A percentile compares a stretch with the other conserved stretches of the same genome.
These are phyloP conservation scores for Pestalotiopsis sp. DNA, from an alignment of 2,329 filamentous ascomycete genomes.

Conservation along the genomic window DNA sequence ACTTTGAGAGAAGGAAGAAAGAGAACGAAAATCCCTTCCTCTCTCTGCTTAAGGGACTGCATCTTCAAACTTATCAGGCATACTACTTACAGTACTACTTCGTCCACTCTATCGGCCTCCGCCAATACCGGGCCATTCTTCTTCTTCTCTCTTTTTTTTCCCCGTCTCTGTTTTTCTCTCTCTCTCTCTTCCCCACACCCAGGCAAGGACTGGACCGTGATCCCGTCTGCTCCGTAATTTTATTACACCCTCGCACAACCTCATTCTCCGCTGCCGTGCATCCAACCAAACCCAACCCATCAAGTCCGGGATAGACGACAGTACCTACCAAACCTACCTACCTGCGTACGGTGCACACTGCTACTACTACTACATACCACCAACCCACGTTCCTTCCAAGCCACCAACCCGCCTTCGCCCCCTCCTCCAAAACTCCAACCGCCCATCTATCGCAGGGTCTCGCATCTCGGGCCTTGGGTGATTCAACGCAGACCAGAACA, in stretches of 20 bases:
- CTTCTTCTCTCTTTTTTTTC: background rate
- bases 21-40: background rate
- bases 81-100: no score
- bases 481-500: background rate
- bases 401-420: background rate
- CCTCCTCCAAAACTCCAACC: background rate
- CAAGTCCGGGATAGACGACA: background rate
- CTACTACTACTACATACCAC: no score
- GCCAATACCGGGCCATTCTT: background rate
- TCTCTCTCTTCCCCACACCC: background rate
- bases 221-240: conserved; percentile 8
- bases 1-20: background rate
- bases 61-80: no score
- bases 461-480: background rate
- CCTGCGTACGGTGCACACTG: no score
- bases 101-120: no score
- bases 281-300: background rate
- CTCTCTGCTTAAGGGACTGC: no score
- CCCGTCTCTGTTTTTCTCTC: background rate
- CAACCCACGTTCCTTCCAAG: background rate
- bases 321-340: no score
- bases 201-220: background rate
- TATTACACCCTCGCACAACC: background rate
- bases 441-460: background rate
- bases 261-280: background rate